Base-by-base conservation (phyloP, 495 filamentous ascomycete species). In the Hypoxylon crocopeplum region DNA sequence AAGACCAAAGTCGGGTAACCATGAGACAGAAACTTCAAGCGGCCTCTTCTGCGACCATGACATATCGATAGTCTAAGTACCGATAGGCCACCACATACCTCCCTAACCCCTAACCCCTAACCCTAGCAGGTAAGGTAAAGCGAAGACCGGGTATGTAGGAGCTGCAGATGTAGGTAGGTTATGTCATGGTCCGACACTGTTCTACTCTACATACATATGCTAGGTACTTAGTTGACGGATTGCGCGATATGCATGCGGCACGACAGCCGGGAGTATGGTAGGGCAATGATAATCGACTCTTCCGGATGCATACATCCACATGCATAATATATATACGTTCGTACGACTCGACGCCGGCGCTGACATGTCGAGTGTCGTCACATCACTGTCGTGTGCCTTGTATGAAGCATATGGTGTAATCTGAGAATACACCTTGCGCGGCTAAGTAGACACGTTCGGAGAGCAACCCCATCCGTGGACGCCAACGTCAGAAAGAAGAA, bases 1-100 rank as follows among this genome's bases (percentile, higher is more conserved):
- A 11, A 34, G 33, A 21, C 19, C 15, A 36, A n/a, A 48, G 25
- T 7, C 7, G 34, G 19, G 42, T 47, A 56, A 32, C 33, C 56
- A 59, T 59, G 56, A 24, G 56, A 51, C 47, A 45, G 13, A 25
- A 59, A 46, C 19, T 17, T 38, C 47, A 59, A 59, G 56, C 56
- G 56, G 56, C 56, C 56, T 39, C 32, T 52, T 47, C 39, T 59
- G 56, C 56, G 56, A 25, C 56, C 56, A 12, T 6, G 22, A 51
- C 32, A 12, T 22, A 56, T 56, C 52, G 52, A 45, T 24, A 36
- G 52, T 48, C 33, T 49, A 54, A 27, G 10, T 32, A 52, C 16
- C 7, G 24, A 27, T 8, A 27, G 24, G 24, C 24, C 3, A 3
- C 24, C 24, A 27, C n/a, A 38, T 10, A 16, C 16, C 24, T 40